Percentiles rank a stretch among this genome's conserved stretches.
Evolutionary conservation across 1,139 yeast genomes (phyloP).

Genomic region (Meyerozyma guilliermondii): DNA sequence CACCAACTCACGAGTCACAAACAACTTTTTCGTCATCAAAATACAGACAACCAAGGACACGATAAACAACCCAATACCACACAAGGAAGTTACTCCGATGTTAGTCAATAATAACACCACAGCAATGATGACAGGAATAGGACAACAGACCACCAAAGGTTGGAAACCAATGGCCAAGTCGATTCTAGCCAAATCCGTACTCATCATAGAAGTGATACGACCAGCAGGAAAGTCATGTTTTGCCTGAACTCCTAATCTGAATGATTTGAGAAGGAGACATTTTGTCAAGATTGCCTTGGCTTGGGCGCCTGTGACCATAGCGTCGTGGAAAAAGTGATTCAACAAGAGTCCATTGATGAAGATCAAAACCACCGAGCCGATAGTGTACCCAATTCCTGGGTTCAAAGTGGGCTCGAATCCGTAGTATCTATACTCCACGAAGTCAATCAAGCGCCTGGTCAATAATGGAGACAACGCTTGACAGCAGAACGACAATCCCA

Average conservation of each 20-base stretch:
- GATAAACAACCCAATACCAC: slow-evolving; percentile 41
- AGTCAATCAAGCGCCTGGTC: slow-evolving; percentile 35
- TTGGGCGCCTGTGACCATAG: slow-evolving; percentile 47
- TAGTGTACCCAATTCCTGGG: slow-evolving; percentile 38
- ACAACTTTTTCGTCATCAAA: slow-evolving; percentile 30
- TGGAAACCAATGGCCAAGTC: slow-evolving; percentile 45
- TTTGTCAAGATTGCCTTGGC: slow-evolving; percentile 38
- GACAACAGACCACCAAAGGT: slow-evolving; percentile 41
- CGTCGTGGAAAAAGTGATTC: slow-evolving; percentile 40
- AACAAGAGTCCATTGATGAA: slow-evolving; percentile 37
- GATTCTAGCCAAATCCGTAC: slow-evolving; percentile 42
- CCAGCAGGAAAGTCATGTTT: slow-evolving; percentile 35
- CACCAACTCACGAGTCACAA: slow-evolving; percentile 33
- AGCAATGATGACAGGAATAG: slow-evolving; percentile 40
- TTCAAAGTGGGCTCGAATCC: slow-evolving; percentile 30
- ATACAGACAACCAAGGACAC: slow-evolving; percentile 37
- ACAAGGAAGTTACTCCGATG: slow-evolving; percentile 38
- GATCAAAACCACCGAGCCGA: slow-evolving; percentile 36
- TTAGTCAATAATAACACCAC: slow-evolving; percentile 29
- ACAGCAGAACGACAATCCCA: slow-evolving; percentile 33
- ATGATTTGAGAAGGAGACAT: slow-evolving; percentile 34
- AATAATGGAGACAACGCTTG: slow-evolving; percentile 41
- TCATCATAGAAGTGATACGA: slow-evolving; percentile 38
- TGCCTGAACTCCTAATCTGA: slow-evolving; percentile 30
- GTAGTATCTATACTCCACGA: slow-evolving; percentile 32